Evolutionary conservation across 2,329 filamentous ascomycete species (phyloP), one percentile per base, ranked within the genome.

Genomic region (Fusarium udum): DNA sequence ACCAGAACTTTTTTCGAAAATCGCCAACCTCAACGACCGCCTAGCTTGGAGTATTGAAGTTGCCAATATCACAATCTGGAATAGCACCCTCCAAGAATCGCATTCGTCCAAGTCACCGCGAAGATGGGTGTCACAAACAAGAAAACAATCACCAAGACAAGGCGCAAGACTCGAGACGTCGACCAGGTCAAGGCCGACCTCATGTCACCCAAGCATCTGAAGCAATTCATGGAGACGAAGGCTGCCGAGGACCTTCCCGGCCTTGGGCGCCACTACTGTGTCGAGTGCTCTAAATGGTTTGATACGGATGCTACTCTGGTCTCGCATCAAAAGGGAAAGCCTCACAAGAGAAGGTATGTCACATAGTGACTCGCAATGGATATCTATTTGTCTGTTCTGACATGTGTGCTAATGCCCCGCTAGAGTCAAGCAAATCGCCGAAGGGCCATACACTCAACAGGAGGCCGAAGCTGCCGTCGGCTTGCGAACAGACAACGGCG

Each of bases 261-360:
- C 0, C 87, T 98, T 55, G 96, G 96, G 32, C 88, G 90, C 77
- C 92, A 92, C 81, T 98, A 98, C 83, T 99, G 96, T 82, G 87
- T 92, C 22, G 93, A 97, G 83, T 99, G 96, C 82, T 92, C 96
- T 72, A 98, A 97, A 85, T 98, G 94, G 92, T 98, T 97, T 82
- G 95, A 98, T 82, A 92, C 91, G 56, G 93, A 96, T 75, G 83
- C 88, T 77, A 97, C 93, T 77, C 85, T 97, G 65, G 86, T 88
- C 40, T 87, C 89, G 34, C 96, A 99, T 83, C 87, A 87, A 64
- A 94, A 92, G 82, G 94, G 94, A 77, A 99, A 98, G 85, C 94
- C 93, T 73, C 96, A 99, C 84, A 98, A 95, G 89, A 90, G 95
- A 86, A 92, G 93, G 93, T 79, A 55, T 31, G 74, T 72, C 42